Percentiles rank a stretch among this genome's conserved stretches.
These are phyloP conservation scores for Colletotrichum sojae DNA, from an alignment of 2,329 filamentous ascomycete species.

Conservation along the genomic window DNA sequence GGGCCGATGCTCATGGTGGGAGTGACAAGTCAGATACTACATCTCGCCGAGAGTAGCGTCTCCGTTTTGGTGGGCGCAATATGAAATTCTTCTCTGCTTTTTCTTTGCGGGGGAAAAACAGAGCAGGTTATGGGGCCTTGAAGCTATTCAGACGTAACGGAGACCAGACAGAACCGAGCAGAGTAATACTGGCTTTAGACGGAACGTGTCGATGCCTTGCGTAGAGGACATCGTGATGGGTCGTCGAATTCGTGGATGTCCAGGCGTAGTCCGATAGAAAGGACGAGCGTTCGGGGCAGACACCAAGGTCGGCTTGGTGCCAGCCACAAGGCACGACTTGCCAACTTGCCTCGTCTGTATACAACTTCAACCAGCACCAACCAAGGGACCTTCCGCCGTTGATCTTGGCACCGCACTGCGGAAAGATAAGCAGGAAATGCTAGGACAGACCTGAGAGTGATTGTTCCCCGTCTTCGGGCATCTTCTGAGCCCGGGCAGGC, in stretches of 20 bases:
- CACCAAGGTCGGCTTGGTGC: neutral
- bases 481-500: slow-evolving; percentile 12
- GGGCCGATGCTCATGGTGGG: too few relatives aligned
- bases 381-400: neutral
- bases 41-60: too few relatives aligned
- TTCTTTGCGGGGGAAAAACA: too few relatives aligned
- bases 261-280: neutral
- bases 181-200: too few relatives aligned
- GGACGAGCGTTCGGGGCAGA: neutral
- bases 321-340: slow-evolving; percentile 8
- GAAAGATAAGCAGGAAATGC: slow-evolving; percentile 3
- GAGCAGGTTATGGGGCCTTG: too few relatives aligned
- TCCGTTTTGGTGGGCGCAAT: too few relatives aligned
- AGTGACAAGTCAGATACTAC: too few relatives aligned
- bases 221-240: neutral
- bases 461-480: neutral
- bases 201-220: too few relatives aligned
- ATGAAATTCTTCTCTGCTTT: too few relatives aligned
- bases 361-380: neutral
- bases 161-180: too few relatives aligned
- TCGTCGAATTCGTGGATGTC: neutral
- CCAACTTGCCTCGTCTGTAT: neutral
- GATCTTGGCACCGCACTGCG: neutral
- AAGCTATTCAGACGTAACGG: too few relatives aligned
- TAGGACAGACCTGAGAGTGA: neutral